phyloP scores from a whole-genome alignment of 352 stramenopile genomes.

The Aphanomyces cochlioides region DNA sequence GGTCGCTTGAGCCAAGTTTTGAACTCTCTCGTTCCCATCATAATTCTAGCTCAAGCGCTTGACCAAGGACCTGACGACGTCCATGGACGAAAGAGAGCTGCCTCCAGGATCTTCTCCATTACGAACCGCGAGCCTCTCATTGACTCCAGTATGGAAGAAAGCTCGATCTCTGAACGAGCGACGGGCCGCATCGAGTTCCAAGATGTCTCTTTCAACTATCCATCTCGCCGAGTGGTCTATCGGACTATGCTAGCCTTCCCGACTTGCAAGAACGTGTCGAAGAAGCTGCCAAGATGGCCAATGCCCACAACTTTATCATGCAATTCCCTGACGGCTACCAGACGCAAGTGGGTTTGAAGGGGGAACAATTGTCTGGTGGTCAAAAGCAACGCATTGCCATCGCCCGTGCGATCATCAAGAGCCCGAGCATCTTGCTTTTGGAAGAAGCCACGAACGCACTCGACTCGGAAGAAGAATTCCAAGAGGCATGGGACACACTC shows the following conservation, averaged over 20 bases:
- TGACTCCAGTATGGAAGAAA: constrained; percentile 40
- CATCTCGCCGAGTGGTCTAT: constrained; percentile 40
- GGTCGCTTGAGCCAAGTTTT: constrained; percentile 48
- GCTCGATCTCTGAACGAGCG: constrained; percentile 28
- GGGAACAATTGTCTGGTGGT: constrained; percentile 31
- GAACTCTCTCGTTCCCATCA: constrained; percentile 53
- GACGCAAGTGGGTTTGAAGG: not conserved
- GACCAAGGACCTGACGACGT: constrained; percentile 36
- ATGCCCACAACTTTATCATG: constrained; percentile 37
- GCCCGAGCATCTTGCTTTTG: constrained; percentile 40
- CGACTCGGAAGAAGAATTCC: constrained; percentile 61
- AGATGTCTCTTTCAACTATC: constrained; percentile 73
- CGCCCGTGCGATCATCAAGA: constrained; percentile 42
- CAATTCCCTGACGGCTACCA: not conserved
- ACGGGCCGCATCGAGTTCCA: constrained; percentile 48
- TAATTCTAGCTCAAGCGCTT: constrained; percentile 42
- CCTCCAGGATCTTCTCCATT: constrained; percentile 39
- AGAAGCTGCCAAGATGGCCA: constrained; percentile 37
- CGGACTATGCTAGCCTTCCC: not conserved
- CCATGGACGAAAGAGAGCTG: constrained; percentile 34
- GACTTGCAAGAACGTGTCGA: not conserved
- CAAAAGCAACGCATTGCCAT: constrained; percentile 48
- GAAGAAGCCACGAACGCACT: constrained; percentile 30
- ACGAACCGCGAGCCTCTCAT: constrained; percentile 39
- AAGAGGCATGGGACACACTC: constrained; percentile 67